Base-by-base conservation (phyloP, 257 asterid genomes). In the Solanum chilense region DNA sequence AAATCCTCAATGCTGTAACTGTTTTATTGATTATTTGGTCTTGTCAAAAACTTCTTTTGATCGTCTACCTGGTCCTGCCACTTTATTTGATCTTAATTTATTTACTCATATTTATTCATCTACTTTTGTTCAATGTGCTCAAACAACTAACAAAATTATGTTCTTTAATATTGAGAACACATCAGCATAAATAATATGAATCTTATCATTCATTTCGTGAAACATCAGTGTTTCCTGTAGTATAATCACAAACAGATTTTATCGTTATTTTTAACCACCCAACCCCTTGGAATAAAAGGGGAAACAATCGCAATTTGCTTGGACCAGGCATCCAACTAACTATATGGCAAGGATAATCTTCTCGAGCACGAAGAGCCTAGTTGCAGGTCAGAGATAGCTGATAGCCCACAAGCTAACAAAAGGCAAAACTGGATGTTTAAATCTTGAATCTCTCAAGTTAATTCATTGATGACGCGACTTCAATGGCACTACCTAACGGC, bases 401-500 rank as follows among this genome's bases (percentile, higher is more conserved):
- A 47, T 80, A 78, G 42, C 56, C 44, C 44, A 47, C 44, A 49
- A 45, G 64, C 69, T 47, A 47, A 47, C 18, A 16, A 31, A 49
- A 80, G 68, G 69, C 44, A 80, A 47, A 78, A 78, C 66, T 16
- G 10, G 64, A 15, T 45, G n/a, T 15, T n/a, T 78, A 7, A 45
- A 78, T 78, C 83, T 44, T 41, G 58, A 76, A 76, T n/a, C 41
- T 45, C 16, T 20, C 1, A 27, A 18, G 85, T 29, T 80, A 80
- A 80, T 29, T 80, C 82, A 87, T 27, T 69, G 80, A 91, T 39
- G 93, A 91, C 29, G 87, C 90, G 25, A 62, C 93, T 87, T 91
- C 93, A 84, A 91, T 91, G 49, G 93, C 93, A 86, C 92, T 91
- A 39, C 93, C 93, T 33, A 91, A 60, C 18, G 93, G 92, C 93